These are phyloP conservation scores for Cordyceps fumosorosea DNA, from an alignment of 2,329 filamentous ascomycete genomes.

Conservation along the genomic window DNA sequence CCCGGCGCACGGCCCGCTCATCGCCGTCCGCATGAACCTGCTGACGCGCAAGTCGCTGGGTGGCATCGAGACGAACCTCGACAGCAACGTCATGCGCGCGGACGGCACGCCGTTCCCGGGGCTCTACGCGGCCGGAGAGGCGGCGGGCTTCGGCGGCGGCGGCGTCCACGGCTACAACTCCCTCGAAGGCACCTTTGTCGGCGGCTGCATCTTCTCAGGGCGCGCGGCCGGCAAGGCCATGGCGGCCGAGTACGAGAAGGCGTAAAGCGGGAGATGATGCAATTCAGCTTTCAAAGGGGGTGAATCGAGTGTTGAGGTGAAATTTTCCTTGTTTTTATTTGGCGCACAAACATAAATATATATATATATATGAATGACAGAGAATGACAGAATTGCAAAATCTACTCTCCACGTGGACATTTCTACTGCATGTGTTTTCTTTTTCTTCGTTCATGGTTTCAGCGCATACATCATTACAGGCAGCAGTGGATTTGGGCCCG, in stretches of 20 bases:
- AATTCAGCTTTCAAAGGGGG: not conserved
- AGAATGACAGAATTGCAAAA: not conserved
- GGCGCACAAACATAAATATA: not conserved
- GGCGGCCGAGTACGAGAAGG: constrained; percentile 34
- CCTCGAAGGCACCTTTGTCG: constrained; percentile 56
- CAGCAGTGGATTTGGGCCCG: constrained; percentile 43
- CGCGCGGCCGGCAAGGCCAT: constrained; percentile 49
- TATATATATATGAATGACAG: not conserved
- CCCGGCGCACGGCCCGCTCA: constrained; percentile 48
- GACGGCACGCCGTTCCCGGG: constrained; percentile 44
- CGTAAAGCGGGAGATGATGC: not conserved
- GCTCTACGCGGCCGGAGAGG: constrained; percentile 54
- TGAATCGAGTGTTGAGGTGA: not conserved
- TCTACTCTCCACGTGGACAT: not conserved
- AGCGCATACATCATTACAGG: constrained; percentile 76
- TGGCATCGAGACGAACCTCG: constrained; percentile 52
- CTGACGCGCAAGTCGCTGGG: constrained; percentile 56
- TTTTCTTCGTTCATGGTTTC: constrained; percentile 34
- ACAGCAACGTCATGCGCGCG: constrained; percentile 47
- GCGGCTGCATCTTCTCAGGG: constrained; percentile 58
- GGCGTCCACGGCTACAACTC: constrained; percentile 57
- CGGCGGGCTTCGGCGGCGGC: constrained; percentile 54
- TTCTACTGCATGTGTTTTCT: not conserved
- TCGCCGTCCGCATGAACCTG: constrained; percentile 54
- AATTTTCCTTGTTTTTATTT: not conserved